Percentiles rank a stretch among this genome's conserved stretches.
Conservation (phyloP, 305 asterid species). For the Striga hermonthica region DNA sequence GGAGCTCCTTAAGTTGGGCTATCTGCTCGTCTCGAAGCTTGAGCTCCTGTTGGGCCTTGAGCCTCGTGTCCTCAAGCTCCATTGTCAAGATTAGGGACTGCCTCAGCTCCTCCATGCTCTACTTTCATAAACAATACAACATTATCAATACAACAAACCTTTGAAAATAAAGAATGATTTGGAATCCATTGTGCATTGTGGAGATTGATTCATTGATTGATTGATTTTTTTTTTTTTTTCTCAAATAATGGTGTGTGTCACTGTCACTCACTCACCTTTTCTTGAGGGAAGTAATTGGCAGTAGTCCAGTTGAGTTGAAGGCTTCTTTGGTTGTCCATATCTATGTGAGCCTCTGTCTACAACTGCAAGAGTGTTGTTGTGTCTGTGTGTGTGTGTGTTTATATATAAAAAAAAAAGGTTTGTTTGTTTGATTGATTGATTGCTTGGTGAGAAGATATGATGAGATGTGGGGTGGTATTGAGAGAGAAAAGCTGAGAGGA, state of each 20-base stretch:
- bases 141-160: background rate
- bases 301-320: conserved; percentile 59
- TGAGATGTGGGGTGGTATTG: conserved; percentile 6
- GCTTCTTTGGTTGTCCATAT: conserved; percentile 59
- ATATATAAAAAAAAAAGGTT: too few relatives aligned
- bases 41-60: conserved; percentile 47
- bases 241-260: background rate
- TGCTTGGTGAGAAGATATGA: background rate
- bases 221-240: background rate
- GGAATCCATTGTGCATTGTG: too few relatives aligned
- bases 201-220: too few relatives aligned
- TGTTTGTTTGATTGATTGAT: too few relatives aligned
- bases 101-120: conserved; percentile 57
- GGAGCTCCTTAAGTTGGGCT: conserved; percentile 43
- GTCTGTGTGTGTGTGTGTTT: background rate
- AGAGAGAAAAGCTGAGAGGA: too few relatives aligned
- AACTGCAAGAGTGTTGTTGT: background rate
- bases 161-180: background rate
- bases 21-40: conserved; percentile 44
- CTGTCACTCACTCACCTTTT: conserved; percentile 58
- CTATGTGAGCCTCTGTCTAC: too few relatives aligned
- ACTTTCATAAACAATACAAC: conserved; percentile 22
- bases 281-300: conserved; percentile 43
- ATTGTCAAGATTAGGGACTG: conserved; percentile 41
- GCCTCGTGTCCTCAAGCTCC: conserved; percentile 46